Evolutionary conservation across 2,329 filamentous ascomycete species (phyloP), one percentile per base, ranked within the genome.

Genomic region (Cladosporium cucumerinum): DNA sequence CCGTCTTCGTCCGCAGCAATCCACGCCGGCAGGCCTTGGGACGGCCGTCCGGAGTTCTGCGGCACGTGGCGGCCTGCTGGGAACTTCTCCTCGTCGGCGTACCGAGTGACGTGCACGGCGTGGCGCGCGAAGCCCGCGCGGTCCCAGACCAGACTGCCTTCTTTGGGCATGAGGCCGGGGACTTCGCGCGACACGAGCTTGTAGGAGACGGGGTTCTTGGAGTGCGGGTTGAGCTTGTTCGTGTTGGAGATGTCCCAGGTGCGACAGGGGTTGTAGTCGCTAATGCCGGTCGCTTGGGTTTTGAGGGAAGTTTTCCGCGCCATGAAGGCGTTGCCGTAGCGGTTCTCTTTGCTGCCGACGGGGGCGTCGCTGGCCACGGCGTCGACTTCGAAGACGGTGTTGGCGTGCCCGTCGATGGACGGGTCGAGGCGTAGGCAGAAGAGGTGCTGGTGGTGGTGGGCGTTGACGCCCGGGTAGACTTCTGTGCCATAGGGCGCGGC

Each of bases 401-500:
- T 96, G 68, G 87, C 84, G 1, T 89, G 86, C 0, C 92, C 92
- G 74, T 96, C 92, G 62, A 96, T 85, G 73, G 93, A 93, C 48
- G 92, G 86, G 75, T 96, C 90, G 54, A 96, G 82, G 58, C 92
- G 90, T 57, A 96, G 81, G 74, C 92, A 96, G 85, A 96, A 96
- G 39, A 96, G 84, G 76, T 96, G 92, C 77, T 96, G 92, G 77
- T 96, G 92, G 81, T 96, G 96, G 80, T 96, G 92, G 0, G 92
- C 92, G 73, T 96, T 95, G 73, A 96, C 91, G 36, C 90, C 87
- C 0, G 91, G 90, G 73, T 93, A 93, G 6, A 96, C 92, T 75
- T 96, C 88, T 0, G 92, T 96, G 65, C 92, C 92, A 91, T 91
- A 96, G 66, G 90, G 91, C 36, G 89, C 81, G 10, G 89, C 89